Conservation (phyloP, 208 protist genomes). For the Leishmania amazonensis region DNA sequence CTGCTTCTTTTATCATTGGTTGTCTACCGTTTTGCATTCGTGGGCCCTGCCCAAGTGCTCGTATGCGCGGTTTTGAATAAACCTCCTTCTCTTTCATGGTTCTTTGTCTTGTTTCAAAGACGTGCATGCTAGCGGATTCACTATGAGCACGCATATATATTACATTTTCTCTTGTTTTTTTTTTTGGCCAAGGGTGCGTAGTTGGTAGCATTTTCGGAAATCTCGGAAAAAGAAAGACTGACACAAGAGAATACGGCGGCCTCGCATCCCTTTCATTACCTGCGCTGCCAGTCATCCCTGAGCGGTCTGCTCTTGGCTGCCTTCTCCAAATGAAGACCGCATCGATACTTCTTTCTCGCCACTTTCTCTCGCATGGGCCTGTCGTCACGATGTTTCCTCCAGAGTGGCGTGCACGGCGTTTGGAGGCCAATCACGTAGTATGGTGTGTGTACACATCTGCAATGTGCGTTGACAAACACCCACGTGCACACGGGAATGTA, state of each 20-base stretch:
- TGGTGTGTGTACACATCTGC: neutral
- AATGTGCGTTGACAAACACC: neutral
- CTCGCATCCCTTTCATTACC: neutral
- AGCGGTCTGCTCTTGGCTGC: neutral
- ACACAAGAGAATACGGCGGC: neutral
- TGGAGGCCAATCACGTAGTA: neutral
- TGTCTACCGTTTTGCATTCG: neutral
- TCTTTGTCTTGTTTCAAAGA: neutral
- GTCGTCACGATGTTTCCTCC: neutral
- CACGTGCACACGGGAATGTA: neutral
- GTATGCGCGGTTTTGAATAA: neutral
- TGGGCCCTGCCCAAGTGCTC: neutral
- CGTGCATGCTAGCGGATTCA: neutral
- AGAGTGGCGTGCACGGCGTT: neutral
- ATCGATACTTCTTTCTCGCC: neutral
- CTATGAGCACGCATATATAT: neutral
- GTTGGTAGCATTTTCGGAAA: neutral
- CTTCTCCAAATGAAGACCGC: neutral
- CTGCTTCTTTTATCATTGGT: slow-evolving; percentile 1
- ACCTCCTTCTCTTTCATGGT: neutral
- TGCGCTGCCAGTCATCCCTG: neutral
- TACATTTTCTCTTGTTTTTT: neutral
- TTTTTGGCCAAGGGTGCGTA: neutral
- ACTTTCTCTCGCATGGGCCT: neutral
- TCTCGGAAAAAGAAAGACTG: neutral